Conservation (phyloP, 208 protist species). For the Leishmania guyanensis region DNA sequence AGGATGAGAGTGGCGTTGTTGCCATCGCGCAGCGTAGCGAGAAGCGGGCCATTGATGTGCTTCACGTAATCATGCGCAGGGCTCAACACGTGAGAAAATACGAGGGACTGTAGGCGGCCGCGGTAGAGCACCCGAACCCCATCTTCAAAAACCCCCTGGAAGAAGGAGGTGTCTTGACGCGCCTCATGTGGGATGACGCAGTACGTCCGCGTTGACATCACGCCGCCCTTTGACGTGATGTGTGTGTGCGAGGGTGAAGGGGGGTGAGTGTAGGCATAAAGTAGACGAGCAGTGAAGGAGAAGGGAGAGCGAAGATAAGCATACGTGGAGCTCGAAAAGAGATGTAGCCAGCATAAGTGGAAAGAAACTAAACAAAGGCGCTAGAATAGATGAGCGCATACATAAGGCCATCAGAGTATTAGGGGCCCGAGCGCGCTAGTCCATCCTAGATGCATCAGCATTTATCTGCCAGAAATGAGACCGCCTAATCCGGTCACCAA, state of each 20-base stretch:
- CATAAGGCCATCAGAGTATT: background rate
- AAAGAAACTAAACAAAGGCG: background rate
- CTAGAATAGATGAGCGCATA: background rate
- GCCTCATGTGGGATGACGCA: conserved; percentile 76
- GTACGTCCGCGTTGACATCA: conserved; percentile 51
- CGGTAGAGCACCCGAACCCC: conserved; percentile 51
- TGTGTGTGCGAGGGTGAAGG: background rate
- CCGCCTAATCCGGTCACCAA: background rate
- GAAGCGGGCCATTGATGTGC: conserved; percentile 57
- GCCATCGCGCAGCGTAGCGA: conserved; percentile 42
- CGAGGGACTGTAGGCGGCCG: conserved; percentile 42
- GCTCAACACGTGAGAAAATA: conserved; percentile 68
- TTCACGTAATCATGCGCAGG: conserved; percentile 67
- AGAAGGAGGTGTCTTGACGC: conserved; percentile 59
- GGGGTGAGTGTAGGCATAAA: background rate
- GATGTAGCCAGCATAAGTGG: background rate
- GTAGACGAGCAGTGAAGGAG: background rate
- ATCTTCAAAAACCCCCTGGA: conserved; percentile 81
- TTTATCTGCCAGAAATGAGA: background rate
- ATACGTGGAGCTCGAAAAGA: background rate
- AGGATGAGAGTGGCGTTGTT: conserved; percentile 54
- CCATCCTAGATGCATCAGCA: background rate
- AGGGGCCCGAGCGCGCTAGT: background rate
- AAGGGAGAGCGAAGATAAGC: background rate
- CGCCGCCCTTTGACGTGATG: background rate